Evolutionary conservation across 495 filamentous ascomycete species (phyloP), one percentile per base, ranked within the genome.

Genomic region (Melanomma pulvis-pyrius): DNA sequence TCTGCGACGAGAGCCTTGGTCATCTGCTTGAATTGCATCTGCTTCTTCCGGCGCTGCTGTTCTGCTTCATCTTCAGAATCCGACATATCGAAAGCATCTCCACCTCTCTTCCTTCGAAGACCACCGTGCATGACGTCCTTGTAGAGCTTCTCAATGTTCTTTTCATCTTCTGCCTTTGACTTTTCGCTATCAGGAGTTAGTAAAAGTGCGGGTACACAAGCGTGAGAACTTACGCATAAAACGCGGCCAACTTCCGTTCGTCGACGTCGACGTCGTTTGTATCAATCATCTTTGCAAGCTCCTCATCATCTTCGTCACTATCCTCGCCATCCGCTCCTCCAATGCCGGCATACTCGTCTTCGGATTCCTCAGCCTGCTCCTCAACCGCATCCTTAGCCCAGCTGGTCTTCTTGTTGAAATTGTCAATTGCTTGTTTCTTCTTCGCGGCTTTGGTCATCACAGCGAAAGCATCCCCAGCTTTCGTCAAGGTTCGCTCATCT

Each of bases 261-360:
- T 98, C 87, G 19, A 85, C 86, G 21, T 85, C 84, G 39, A 90
- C 85, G n/a, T 82, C 80, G 51, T 79, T 79, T 67, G 93, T 88
- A 73, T 98, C 93, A 71, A 98, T 94, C 86, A 98, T 94, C 75
- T 92, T 90, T 65, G 89, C 86, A 59, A 90, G 80, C 63, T 88
- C 84, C 41, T 84, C 84, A 34, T 84, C 86, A 52, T 89, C 84
- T 61, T 92, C 90, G 39, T 88, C 85, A 53, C 87, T 89, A 41
- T 92, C 91, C 63, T 98, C 96, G 53, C 93, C 92, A 75, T 91
- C 92, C 3, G 83, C 89, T 46, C 94, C 94, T 50, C 96, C 96
- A 44, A 98, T 81, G 1, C 96, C 96, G 32, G 93, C 94, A 74
- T 97, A 99, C 75, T 99, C 94, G 74, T 99, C 94, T 74, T 98